Percentiles rank a stretch among this genome's conserved stretches.
These are phyloP conservation scores for Mangifera indica DNA, from an alignment of 345 rosid genomes.

Conservation along the genomic window DNA sequence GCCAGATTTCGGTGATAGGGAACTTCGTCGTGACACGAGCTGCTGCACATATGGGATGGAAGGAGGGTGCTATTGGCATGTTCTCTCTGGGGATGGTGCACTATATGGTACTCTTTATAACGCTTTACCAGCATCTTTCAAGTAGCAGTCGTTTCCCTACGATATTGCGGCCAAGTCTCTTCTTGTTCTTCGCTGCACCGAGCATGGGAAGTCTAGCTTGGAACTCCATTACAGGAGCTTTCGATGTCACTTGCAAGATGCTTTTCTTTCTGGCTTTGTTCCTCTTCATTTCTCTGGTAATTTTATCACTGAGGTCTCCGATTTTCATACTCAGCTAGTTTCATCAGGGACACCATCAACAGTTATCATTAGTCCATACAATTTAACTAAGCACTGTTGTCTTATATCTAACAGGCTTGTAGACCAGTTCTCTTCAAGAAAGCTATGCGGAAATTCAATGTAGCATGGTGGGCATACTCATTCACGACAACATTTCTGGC, in stretches of 20 bases:
- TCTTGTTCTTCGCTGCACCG: constrained; percentile 72
- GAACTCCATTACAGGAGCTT: constrained; percentile 54
- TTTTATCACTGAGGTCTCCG: neutral
- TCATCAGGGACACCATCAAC: too few relatives aligned
- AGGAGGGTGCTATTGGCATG: constrained; percentile 55
- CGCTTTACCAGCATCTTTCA: constrained; percentile 63
- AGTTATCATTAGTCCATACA: too few relatives aligned
- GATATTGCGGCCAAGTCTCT: constrained; percentile 54
- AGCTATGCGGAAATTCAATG: constrained; percentile 60
- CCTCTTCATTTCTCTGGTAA: constrained; percentile 62
- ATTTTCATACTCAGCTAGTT: too few relatives aligned
- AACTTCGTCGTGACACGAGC: constrained; percentile 58
- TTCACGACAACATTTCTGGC: constrained; percentile 57
- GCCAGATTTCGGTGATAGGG: constrained; percentile 61
- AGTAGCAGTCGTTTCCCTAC: constrained; percentile 42
- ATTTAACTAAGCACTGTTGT: neutral
- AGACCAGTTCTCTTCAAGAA: constrained; percentile 66
- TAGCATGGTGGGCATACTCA: constrained; percentile 75
- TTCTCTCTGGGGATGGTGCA: constrained; percentile 68
- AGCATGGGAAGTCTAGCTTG: constrained; percentile 66
- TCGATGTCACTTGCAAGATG: constrained; percentile 53
- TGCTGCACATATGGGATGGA: constrained; percentile 61
- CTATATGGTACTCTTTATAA: constrained; percentile 66
- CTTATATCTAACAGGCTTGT: constrained; percentile 37
- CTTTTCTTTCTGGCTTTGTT: constrained; percentile 58